A percentile compares a stretch with the other conserved stretches of the same genome.
These are phyloP conservation scores for Nemania sp. DNA, from an alignment of 2,329 filamentous ascomycete species.

Conservation along the genomic window DNA sequence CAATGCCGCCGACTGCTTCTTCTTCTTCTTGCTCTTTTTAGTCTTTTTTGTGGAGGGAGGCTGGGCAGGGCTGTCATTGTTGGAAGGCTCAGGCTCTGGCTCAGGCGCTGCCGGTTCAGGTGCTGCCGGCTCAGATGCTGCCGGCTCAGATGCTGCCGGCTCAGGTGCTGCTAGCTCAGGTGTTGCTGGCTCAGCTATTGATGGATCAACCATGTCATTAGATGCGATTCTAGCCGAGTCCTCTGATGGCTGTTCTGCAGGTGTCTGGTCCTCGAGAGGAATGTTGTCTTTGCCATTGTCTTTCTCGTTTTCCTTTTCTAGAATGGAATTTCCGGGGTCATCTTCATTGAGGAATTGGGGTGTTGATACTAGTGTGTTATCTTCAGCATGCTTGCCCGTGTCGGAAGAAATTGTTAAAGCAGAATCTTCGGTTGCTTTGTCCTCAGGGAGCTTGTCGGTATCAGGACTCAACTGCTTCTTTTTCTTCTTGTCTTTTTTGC, in stretches of 20 bases:
- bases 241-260: background rate
- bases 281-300: conserved; percentile 21
- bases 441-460: background rate
- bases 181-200: background rate
- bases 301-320: conserved; percentile 33
- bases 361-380: background rate
- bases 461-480: conserved; percentile 28
- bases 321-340: conserved; percentile 8
- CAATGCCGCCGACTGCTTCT: conserved; percentile 13
- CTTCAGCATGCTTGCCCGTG: background rate
- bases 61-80: conserved; percentile 14
- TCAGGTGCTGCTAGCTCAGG: conserved; percentile 1
- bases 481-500: conserved; percentile 42
- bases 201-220: background rate
- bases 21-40: conserved; percentile 42
- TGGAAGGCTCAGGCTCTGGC: too few species aligned
- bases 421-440: background rate
- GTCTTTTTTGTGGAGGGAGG: conserved; percentile 34
- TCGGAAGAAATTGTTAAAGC: background rate
- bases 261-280: background rate
- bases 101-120: background rate
- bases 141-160: background rate
- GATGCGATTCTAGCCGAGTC: background rate
- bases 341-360: background rate
- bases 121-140: background rate